Evolutionary conservation across 345 rosid genomes (phyloP).

Genomic region (Jatropha curcas): DNA sequence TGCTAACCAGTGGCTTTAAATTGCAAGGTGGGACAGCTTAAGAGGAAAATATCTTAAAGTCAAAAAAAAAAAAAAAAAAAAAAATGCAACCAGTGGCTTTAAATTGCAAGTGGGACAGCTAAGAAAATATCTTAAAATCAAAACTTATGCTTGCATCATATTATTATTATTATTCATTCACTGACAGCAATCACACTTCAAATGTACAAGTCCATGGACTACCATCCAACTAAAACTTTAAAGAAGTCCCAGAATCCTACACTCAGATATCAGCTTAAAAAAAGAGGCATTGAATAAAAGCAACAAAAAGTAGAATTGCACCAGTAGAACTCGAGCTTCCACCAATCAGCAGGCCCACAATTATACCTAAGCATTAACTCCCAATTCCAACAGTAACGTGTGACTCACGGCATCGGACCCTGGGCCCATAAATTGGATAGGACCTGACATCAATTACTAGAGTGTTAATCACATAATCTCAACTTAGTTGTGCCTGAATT

Average conservation of each 20-base stretch:
- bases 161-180: neutral
- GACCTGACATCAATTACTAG: constrained; percentile 48
- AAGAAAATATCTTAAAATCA: too few relatives aligned
- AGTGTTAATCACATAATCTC: neutral
- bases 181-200: neutral
- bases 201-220: constrained; percentile 13
- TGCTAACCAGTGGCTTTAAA: too few relatives aligned
- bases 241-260: neutral
- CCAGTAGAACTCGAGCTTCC: neutral
- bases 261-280: neutral
- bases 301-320: neutral
- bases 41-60: too few relatives aligned
- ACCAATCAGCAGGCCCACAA: neutral
- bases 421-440: constrained; percentile 85
- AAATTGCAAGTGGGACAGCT: too few relatives aligned
- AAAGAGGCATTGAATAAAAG: neutral
- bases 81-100: too few relatives aligned
- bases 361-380: constrained; percentile 47
- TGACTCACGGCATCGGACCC: constrained; percentile 59
- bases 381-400: constrained; percentile 78
- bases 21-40: too few relatives aligned
- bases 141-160: too few relatives aligned
- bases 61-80: too few relatives aligned
- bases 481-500: neutral
- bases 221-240: constrained; percentile 1